Evolutionary conservation across 805 yeast species (phyloP).

Genomic region (Zygosaccharomyces pseudorouxii): DNA sequence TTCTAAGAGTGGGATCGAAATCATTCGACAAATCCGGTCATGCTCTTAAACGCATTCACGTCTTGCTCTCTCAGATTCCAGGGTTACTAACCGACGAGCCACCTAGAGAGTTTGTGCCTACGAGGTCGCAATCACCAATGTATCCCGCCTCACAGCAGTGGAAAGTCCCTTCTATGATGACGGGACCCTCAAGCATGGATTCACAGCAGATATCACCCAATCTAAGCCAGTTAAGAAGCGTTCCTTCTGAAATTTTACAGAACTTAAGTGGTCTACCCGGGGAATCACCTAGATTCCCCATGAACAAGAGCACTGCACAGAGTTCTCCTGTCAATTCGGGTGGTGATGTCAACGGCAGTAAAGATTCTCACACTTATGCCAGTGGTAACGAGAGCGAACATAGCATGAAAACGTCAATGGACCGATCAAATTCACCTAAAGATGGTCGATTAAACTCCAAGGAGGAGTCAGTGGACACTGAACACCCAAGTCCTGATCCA

Average conservation of each 20-base stretch:
- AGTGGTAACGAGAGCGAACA: constrained; percentile 4
- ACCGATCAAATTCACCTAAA: neutral
- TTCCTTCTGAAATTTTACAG: constrained; percentile 23
- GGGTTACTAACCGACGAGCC: constrained; percentile 43
- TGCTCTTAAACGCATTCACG: constrained; percentile 68
- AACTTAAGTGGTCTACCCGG: constrained; percentile 17
- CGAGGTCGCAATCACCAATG: constrained; percentile 24
- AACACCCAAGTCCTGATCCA: constrained; percentile 1
- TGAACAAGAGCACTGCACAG: constrained; percentile 4
- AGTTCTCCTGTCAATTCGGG: constrained; percentile 3
- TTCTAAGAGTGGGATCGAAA: constrained; percentile 65
- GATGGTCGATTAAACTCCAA: neutral
- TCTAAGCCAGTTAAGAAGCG: constrained; percentile 17
- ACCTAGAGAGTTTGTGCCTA: constrained; percentile 15
- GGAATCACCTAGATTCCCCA: constrained; percentile 13
- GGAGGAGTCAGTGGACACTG: neutral
- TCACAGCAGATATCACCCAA: constrained; percentile 11
- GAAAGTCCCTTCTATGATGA: constrained; percentile 5
- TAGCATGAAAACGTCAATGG: neutral
- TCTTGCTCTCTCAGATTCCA: constrained; percentile 70
- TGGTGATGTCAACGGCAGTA: neutral
- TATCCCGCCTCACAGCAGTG: constrained; percentile 16
- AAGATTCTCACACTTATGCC: neutral
- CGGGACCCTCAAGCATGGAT: constrained; percentile 9
- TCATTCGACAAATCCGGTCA: constrained; percentile 74